Evolutionary conservation across 83 land plant genomes (phyloP).

Genomic region (Larix sibirica): DNA sequence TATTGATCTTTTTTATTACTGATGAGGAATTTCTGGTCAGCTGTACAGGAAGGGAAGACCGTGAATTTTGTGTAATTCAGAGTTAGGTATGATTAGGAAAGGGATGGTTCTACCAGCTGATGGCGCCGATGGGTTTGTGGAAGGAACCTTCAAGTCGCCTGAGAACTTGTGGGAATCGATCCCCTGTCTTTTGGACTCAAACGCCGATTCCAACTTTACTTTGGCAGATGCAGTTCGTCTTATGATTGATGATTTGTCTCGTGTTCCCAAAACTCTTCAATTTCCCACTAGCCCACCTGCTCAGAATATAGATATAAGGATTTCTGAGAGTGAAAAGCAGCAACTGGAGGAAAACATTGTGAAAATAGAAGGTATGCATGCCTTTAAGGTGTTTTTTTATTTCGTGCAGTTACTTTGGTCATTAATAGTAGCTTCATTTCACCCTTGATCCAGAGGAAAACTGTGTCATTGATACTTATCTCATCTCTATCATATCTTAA

Average conservation of each 20-base stretch:
- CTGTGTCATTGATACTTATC: neutral
- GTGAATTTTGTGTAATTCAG: no score
- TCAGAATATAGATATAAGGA: neutral
- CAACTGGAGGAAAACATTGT: constrained; percentile 1
- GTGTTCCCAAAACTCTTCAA: neutral
- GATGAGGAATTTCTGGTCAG: no score
- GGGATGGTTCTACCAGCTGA: neutral
- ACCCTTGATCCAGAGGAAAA: neutral
- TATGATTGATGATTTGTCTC: constrained; percentile 1
- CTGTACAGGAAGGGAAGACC: no score
- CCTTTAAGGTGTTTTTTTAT: neutral
- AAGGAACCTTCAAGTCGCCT: neutral
- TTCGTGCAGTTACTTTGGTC: neutral
- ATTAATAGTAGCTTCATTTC: neutral
- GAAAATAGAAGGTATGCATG: constrained; percentile 4
- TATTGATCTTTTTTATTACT: no score
- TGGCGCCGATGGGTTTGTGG: neutral
- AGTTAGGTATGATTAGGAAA: neutral
- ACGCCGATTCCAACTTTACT: neutral
- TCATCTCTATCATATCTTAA: no score
- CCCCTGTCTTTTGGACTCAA: neutral
- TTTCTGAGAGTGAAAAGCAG: neutral
- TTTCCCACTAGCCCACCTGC: neutral
- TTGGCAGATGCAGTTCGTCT: constrained; percentile 7
- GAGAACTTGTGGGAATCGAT: constrained; percentile 5